These are phyloP conservation scores for Boletellus sp. DNA, from an alignment of 1,284 basidiomycete genomes.

Conservation along the genomic window DNA sequence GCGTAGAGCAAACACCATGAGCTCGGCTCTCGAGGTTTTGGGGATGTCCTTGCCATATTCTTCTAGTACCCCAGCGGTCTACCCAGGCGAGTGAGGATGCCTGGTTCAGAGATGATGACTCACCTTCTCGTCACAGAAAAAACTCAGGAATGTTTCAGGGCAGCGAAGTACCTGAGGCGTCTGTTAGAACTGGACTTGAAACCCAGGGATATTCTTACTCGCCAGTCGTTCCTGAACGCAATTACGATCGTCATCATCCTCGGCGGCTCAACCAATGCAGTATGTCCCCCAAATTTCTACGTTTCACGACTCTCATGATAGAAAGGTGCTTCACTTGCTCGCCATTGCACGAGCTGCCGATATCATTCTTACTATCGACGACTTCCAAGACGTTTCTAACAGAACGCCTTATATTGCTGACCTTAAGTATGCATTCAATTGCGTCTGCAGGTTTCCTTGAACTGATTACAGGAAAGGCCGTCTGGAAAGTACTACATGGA, in stretches of 20 bases:
- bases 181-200: conserved; percentile 86
- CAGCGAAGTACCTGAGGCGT: conserved; percentile 78
- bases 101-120: background rate
- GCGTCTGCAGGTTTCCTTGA: background rate
- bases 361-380: conserved; percentile 85
- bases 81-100: conserved; percentile 50
- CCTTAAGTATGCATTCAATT: conserved; percentile 57
- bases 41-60: conserved; percentile 92
- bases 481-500: conserved; percentile 97
- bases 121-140: conserved; percentile 53
- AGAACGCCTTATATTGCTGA: conserved; percentile 93
- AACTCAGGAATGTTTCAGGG: conserved; percentile 79
- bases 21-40: conserved; percentile 83
- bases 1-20: conserved; percentile 81
- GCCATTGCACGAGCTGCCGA: conserved; percentile 93
- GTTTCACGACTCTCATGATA: background rate
- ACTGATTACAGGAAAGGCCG: conserved; percentile 49
- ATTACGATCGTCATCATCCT: conserved; percentile 82
- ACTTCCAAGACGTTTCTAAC: conserved; percentile 87
- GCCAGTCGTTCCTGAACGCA: conserved; percentile 88
- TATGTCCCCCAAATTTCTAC: conserved; percentile 33
- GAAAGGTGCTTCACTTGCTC: conserved; percentile 83
- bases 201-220: conserved; percentile 90
- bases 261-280: conserved; percentile 92
- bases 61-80: conserved; percentile 78